A percentile compares a stretch with the other conserved stretches of the same genome.
Conservation (phyloP, 495 filamentous ascomycete genomes). For the Cryomyces minteri region DNA sequence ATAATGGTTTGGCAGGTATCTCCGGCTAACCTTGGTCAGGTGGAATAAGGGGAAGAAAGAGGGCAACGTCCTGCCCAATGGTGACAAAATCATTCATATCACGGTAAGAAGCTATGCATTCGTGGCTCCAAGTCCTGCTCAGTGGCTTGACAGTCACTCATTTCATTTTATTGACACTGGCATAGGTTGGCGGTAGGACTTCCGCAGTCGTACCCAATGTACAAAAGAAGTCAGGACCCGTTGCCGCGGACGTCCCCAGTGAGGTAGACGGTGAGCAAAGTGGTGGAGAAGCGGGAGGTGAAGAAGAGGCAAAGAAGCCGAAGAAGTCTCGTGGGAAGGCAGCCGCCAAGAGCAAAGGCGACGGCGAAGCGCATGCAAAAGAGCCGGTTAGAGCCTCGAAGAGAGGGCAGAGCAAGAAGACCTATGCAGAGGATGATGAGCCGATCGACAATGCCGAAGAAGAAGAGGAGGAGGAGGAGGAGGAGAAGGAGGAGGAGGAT, state of each 20-base stretch:
- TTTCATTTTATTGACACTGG: too few relatives aligned
- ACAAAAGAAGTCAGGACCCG: constrained; percentile 61
- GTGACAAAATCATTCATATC: constrained; percentile 62
- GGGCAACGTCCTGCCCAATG: constrained; percentile 51
- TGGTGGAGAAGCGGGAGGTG: constrained; percentile 9
- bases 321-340: not conserved
- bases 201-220: constrained; percentile 69
- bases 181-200: constrained; percentile 63
- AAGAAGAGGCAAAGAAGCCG: constrained; percentile 6
- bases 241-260: constrained; percentile 16
- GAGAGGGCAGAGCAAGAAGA: constrained; percentile 3
- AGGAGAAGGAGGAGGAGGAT: constrained; percentile 8
- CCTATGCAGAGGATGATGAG: not conserved
- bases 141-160: too few relatives aligned
- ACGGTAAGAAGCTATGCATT: constrained; percentile 13
- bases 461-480: constrained; percentile 6
- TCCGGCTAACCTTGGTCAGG: constrained; percentile 18
- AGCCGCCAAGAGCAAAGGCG: not conserved
- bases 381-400: not conserved
- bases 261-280: constrained; percentile 5
- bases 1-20: too few relatives aligned
- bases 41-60: constrained; percentile 85
- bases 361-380: constrained; percentile 4
- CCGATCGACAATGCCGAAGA: not conserved
- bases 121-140: too few relatives aligned